Evolutionary conservation across 2,329 filamentous ascomycete genomes (phyloP), one percentile per base, ranked within the genome.

Genomic region (Penicillium sp.): DNA sequence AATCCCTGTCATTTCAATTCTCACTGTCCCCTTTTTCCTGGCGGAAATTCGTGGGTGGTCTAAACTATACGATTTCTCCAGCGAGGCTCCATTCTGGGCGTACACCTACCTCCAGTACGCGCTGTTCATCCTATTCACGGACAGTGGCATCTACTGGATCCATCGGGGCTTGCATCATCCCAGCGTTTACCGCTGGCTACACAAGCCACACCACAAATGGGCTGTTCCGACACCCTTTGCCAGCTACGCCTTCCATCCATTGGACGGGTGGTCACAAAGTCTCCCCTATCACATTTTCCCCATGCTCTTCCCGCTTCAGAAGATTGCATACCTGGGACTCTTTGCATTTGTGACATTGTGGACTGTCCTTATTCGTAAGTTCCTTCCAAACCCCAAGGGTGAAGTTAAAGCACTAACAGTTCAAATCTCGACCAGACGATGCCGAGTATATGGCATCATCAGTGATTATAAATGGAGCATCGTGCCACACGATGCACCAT

Each of bases 181-280:
- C 4, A 67, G 74, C 27, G 68, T 94, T 59, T 97, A 97, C 83
- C 94, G 91, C 78, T 80, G 79, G 63, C 81, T 97, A 40, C 93
- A 97, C 82, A 97, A 97, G 83, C 87, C 91, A 58, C 93, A 97
- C 76, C 93, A 97, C 84, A 97, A 96, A 80, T 97, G 93, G 93
- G 96, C 97, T 75, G 94, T 97, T 87, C 92, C 93, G 7, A 96
- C 91, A 0, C 93, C 93, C 0, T 97, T 84, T 71, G 91, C 93
- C 18, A 91, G 88, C 64, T 89, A 96, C 69, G 93, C 93, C 46
- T 97, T 97, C 81, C 91, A 97, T 77, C 92, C 93, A 0, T 69
- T 97, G 37, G 93, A 97, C 68, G 93, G 93, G 63, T 97, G 87
- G 75, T 80, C 85, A 6, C 93, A 97, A 78, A 89, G 88, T 52